Percentiles rank a stretch among this genome's conserved stretches.
phyloP scores from a whole-genome alignment of 495 filamentous ascomycete species.

The Penicillium herquei region DNA sequence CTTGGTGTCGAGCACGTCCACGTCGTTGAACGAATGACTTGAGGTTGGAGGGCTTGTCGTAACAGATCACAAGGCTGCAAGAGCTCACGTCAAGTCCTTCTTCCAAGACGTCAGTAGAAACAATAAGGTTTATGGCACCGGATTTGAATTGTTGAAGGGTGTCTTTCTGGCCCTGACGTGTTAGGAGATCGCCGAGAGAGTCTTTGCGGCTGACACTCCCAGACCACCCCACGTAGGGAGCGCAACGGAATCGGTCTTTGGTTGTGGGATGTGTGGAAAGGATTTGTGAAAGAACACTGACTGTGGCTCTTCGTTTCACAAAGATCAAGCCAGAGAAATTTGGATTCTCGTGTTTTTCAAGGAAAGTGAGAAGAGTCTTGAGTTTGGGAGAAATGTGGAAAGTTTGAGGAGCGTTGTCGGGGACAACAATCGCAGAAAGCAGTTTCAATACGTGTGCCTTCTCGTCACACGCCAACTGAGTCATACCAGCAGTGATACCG shows the following conservation, averaged over 20 bases:
- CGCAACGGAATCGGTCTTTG: conserved; percentile 55
- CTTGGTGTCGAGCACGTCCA: conserved; percentile 71
- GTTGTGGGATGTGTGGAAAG: conserved; percentile 60
- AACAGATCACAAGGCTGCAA: conserved; percentile 87
- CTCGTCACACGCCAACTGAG: conserved; percentile 51
- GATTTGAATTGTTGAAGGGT: conserved; percentile 67
- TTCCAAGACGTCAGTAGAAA: conserved; percentile 83
- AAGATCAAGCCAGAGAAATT: conserved; percentile 75
- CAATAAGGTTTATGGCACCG: conserved; percentile 71
- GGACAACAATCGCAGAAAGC: conserved; percentile 45
- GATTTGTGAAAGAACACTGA: conserved; percentile 64
- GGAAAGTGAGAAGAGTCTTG: conserved; percentile 49
- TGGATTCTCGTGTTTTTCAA: conserved; percentile 42
- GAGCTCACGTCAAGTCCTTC: conserved; percentile 89
- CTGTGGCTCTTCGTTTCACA: conserved; percentile 68
- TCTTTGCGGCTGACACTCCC: conserved; percentile 42
- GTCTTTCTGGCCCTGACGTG: conserved; percentile 50
- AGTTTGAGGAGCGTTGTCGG: conserved; percentile 16
- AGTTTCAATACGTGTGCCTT: conserved; percentile 57
- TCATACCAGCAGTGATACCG: conserved; percentile 28
- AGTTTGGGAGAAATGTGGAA: conserved; percentile 52
- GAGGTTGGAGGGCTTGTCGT: conserved; percentile 69
- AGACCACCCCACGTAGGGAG: conserved; percentile 70
- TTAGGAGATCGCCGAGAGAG: conserved; percentile 61
- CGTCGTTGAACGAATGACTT: conserved; percentile 89